Evolutionary conservation across 495 filamentous ascomycete species (phyloP), one percentile per base, ranked within the genome.

Genomic region (Hypoxylon lenormandii): DNA sequence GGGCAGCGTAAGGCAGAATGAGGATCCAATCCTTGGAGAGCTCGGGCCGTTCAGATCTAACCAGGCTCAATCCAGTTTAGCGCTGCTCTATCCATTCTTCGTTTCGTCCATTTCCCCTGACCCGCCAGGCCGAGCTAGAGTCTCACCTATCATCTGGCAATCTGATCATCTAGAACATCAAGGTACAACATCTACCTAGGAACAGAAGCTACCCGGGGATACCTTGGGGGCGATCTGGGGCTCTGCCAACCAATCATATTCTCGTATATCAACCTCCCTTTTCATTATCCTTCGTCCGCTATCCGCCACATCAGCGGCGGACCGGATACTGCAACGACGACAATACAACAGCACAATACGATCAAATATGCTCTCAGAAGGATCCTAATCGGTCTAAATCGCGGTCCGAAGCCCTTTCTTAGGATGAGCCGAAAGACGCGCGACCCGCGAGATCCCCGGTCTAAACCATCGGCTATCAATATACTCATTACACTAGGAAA

Each of bases 41-140:
- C 46, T 52, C 55, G 63, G 54, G 47, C 54, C 50, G 60, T 65
- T 51, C 43, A 67, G 67, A 65, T 70, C 60, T 50, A 28, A 56
- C 56, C 66, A 62, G 28, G 36, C 67, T 40, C 3, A 48, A 47
- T 30, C n/a, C 16, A 38, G 60, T 6, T 28, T 55, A 60, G 56
- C 22, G 48, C 36, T 37, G 21, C 12, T 61, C 16, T 42, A 28
- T 30, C 22, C 45, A 8, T 11, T 23, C 10, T 33, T 11, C 10
- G 30, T 33, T 33, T 33, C 30, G 30, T n/a, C 54, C 16, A 2
- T 22, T 51, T 53, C 53, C 49, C 52, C 60, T 33, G 30, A 19
- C 16, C 12, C 26, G 19, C 48, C 23, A 22, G n/a, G 48, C 19
- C 40, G 48, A 28, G 36, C 33, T 38, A 52, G 19, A 53, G 22